Conservation (phyloP, 805 yeast genomes). For the Cyberlindnera galapagoensis region DNA sequence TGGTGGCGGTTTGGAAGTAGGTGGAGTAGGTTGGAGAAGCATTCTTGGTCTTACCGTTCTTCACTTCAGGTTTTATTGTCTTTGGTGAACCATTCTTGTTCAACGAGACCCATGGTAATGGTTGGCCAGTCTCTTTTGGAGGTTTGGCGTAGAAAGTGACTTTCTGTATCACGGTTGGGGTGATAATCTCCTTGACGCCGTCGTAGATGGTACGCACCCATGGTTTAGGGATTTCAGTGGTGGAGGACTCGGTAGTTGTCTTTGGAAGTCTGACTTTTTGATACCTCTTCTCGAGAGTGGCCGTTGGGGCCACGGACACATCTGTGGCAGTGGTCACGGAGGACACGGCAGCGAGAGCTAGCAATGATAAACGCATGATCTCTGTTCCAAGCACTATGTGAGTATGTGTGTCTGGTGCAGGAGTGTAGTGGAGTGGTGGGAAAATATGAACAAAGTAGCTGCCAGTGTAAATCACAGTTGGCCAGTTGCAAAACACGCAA, state of each 20-base stretch:
- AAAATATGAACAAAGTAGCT: too few relatives aligned
- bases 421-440: too few relatives aligned
- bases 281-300: conserved; percentile 19
- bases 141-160: conserved; percentile 47
- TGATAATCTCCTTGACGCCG: conserved; percentile 52
- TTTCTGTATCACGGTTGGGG: conserved; percentile 58
- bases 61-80: conserved; percentile 69
- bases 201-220: conserved; percentile 72
- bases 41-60: conserved; percentile 63
- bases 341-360: conserved; percentile 4
- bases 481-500: too few relatives aligned
- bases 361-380: too few relatives aligned
- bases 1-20: conserved; percentile 66
- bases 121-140: conserved; percentile 45
- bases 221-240: conserved; percentile 41
- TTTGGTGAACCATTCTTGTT: conserved; percentile 74
- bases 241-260: conserved; percentile 27
- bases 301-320: too few relatives aligned
- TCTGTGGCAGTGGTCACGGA: conserved; percentile 1
- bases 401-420: too few relatives aligned
- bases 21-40: conserved; percentile 69
- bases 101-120: conserved; percentile 77
- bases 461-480: too few relatives aligned
- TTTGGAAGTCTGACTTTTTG: conserved; percentile 27
- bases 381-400: too few relatives aligned